Evolutionary conservation across 345 rosid genomes (phyloP), one percentile per base, ranked within the genome.

Genomic region (Aquilaria yunnanensis): DNA sequence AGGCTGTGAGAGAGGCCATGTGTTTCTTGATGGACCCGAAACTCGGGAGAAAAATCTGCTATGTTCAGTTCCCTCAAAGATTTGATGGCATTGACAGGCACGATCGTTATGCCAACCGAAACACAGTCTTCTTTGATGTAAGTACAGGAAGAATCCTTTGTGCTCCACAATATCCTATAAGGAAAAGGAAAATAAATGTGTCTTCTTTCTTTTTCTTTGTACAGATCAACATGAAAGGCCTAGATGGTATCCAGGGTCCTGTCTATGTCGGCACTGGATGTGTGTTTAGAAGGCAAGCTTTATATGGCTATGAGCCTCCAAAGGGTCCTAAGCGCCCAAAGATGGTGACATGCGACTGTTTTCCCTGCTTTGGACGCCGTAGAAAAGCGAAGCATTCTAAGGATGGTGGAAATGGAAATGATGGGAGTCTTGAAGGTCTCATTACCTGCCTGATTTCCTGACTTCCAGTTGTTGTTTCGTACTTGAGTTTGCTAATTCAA

Each of bases 221-320:
- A 32, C 73, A 92, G 98, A 92, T 92, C 12, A 92, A 92, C 71
- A 81, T 92, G 86, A 89, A 96, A 78, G 96, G 98, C 61, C 80
- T 92, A 67, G 98, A 92, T 75, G 98, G 98, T 57, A 87, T 92
- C 74, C 96, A 92, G 85, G 98, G 98, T 46, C 98, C 96, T 59
- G 96, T 92, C 12, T 92, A 89, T 48, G 98, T 92, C 68, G 98
- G 98, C 70, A 92, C 98, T 23, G 98, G 98, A 51, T 92, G 98
- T 60, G 96, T 92, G 65, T 92, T 92, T 82, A 92, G 87, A 56
- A 83, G 98, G 70, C 89, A 92, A 30, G 96, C 98, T 30, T 74
- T 92, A 57, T 89, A 92, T 66, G 96, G 98, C 56, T 92, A 92
- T 70, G 93, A 89, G 59, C 96, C 96, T 72, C 98, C 98, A 56